Evolutionary conservation across 768 basidiomycete genomes (phyloP), one percentile per base, ranked within the genome.

Genomic region (Tylopilus plumbeoviolaceoides): DNA sequence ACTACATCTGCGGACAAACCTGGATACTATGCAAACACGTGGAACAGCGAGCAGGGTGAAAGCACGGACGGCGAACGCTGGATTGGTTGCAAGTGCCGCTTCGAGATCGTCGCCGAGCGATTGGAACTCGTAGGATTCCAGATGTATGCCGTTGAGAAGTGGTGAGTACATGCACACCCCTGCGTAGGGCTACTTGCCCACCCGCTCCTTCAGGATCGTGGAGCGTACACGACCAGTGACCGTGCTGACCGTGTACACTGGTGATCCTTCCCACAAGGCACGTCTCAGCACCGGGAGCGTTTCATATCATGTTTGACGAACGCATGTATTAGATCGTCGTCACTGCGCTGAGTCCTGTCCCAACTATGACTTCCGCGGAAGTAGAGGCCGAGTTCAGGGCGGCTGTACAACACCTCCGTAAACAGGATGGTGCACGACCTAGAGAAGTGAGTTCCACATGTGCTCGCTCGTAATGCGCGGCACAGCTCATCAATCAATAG

Each of bases 111-210:
- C 8, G 72, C 77, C 35, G 75, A 79, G 31, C 68, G 70, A 17
- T 59, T 83, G 43, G 70, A 81, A 42, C 62, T 70, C 45, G 55
- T 73, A 18, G 84, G 85, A 1, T 90, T 84, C 70, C 90, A 91
- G 70, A 75, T 92, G 51, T 93, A 91, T 64, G 90, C 89, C 0
- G 91, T 93, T 9, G 87, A 92, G 74, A 87, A 87, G 67, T 92
- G 90, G 89, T 83, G 57, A 62, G 52, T 70, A n/a, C 50, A 11
- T 15, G 18, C 47, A n/a, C 23, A n/a, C 23, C n/a, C n/a, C 12
- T 49, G 30, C 18, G 3, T 44, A n/a, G 17, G 3, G n/a, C 28
- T 44, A 8, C 27, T 28, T 46, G 38, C 50, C 28, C 49, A 41
- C 53, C 45, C 23, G 4, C 27, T 36, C 28, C 31, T 14, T 11